Evolutionary conservation across 352 stramenopile species (phyloP), one percentile per base, ranked within the genome.

Genomic region (Phytophthora idaei): DNA sequence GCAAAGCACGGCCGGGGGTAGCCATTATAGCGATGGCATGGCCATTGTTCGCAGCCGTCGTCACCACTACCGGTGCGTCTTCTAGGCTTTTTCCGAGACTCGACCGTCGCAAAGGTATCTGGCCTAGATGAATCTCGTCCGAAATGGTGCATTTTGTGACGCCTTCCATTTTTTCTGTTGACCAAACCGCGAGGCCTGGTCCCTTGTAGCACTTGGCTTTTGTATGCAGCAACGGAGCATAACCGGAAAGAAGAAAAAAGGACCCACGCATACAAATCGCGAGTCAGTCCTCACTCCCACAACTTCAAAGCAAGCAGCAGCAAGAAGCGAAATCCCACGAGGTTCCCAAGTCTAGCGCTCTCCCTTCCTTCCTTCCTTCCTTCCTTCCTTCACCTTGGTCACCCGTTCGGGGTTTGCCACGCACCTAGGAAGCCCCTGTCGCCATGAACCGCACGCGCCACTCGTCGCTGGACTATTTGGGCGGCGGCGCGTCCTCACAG

Each of bases 391-490:
- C 39, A 48, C 47, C 56, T 62, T 61, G 63, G 64, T 61, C 50
- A 63, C 45, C 64, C 64, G n/a, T 50, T 62, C 34, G 36, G 51
- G 64, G 54, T 71, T 48, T 31, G 17, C 49, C 56, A 63, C 56
- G 29, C 21, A 47, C 25, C 27, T 42, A 28, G 21, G 27, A 51
- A 46, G 29, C 15, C 31, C 3, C 14, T 32, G 21, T 29, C 37
- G 28, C 39, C 34, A 87, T 89, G 80, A 76, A 89, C 47, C 80
- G 80, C 46, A 80, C 78, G 44, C 78, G 80, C n/a, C 80, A 89
- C 74, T 78, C 77, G 62, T 87, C 78, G 66, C 76, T 89, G 39
- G 80, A 89, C 48, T 83, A 80, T 56, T 48, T 82, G 6, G 59
- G 77, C 47, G 70, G 62, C 53, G 59, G 42, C 37, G 57, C 50